Evolutionary conservation across 805 yeast species (phyloP).

Genomic region (Wickerhamiella vanderwaltii): DNA sequence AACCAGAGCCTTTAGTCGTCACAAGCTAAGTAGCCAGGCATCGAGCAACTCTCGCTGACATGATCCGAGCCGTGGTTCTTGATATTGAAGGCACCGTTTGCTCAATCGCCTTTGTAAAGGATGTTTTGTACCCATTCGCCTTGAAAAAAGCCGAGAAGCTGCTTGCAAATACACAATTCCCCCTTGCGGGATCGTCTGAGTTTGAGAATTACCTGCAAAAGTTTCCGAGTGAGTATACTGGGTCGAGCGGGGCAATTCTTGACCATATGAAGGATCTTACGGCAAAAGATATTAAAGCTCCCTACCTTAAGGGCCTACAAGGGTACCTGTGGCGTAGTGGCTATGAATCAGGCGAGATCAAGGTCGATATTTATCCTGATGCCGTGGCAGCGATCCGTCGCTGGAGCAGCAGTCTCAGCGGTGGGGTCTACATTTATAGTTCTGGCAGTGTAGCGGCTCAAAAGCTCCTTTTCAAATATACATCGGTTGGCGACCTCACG

Average conservation of each 20-base stretch:
- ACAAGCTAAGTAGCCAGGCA: no score
- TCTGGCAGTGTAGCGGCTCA: slow-evolving; percentile 88
- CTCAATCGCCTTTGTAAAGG: slow-evolving; percentile 80
- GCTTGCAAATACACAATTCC: slow-evolving; percentile 20
- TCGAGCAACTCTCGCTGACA: not conserved
- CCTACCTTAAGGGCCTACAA: slow-evolving; percentile 64
- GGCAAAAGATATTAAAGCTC: slow-evolving; percentile 57
- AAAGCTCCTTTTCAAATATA: slow-evolving; percentile 55
- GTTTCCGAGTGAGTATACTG: slow-evolving; percentile 34
- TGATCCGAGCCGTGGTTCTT: slow-evolving; percentile 33
- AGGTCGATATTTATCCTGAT: slow-evolving; percentile 67
- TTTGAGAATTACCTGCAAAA: slow-evolving; percentile 28
- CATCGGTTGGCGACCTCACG: slow-evolving; percentile 36
- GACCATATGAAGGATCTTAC: slow-evolving; percentile 48
- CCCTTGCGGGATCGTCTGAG: slow-evolving; percentile 21
- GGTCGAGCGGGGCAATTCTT: slow-evolving; percentile 28
- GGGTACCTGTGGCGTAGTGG: slow-evolving; percentile 78
- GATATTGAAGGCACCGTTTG: slow-evolving; percentile 93
- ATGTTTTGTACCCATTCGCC: slow-evolving; percentile 61
- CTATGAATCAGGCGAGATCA: slow-evolving; percentile 59
- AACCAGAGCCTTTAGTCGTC: no score
- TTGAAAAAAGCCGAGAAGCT: slow-evolving; percentile 25
- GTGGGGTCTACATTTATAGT: slow-evolving; percentile 59
- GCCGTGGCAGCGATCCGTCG: slow-evolving; percentile 45
- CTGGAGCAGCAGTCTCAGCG: slow-evolving; percentile 26